Evolutionary conservation across 2,329 filamentous ascomycete genomes (phyloP), one percentile per base, ranked within the genome.

Genomic region (Phoma sp.): DNA sequence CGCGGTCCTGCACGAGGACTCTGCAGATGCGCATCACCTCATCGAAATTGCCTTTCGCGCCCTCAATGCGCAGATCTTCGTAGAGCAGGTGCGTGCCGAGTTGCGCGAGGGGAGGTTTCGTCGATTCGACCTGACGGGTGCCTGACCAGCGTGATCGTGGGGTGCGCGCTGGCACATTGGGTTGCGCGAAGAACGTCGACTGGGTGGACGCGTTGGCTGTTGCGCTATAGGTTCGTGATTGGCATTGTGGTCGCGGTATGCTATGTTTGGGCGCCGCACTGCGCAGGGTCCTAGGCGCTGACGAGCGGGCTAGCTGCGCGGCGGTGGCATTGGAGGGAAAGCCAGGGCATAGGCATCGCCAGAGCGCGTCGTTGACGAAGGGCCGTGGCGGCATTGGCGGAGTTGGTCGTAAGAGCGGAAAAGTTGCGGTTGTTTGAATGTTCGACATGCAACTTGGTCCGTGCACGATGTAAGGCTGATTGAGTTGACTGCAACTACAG

Each of bases 1-100:
- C 71, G 13, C 85, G 79, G n/a, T 80, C 75, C 37, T 73, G 74
- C 10, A 92, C 72, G 27, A 93, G 76, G 54, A 85, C 82, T 41
- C 82, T 79, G 11, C 88, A 82, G 7, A 89, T 68, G 11, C 59
- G 62, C 59, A 70, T 60, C 7, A 72, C 70, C 1, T 70, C 61
- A 4, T 66, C 51, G 49, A 64, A 63, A 3, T 56, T 37, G 7
- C 70, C 71, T 7, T 58, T 59, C 3, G 64, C 64, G 22, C 66
- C 72, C 24, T 65, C 64, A 13, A 47, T 49, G 37, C 69, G 69
- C 37, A 69, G 58, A 38, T 61, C 60, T 35, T 69, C 67, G 61
- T 75, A 75, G 4, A 75, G 67, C 10, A 65, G 47, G 39, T 58
- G 40, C 2, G 63, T 72, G 7, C 69, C 58, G 9, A 70, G 61